Percentiles rank a stretch among this genome's conserved stretches.
Conservation (phyloP, 2,329 filamentous ascomycete genomes). For the Colletotrichum liriopes region DNA sequence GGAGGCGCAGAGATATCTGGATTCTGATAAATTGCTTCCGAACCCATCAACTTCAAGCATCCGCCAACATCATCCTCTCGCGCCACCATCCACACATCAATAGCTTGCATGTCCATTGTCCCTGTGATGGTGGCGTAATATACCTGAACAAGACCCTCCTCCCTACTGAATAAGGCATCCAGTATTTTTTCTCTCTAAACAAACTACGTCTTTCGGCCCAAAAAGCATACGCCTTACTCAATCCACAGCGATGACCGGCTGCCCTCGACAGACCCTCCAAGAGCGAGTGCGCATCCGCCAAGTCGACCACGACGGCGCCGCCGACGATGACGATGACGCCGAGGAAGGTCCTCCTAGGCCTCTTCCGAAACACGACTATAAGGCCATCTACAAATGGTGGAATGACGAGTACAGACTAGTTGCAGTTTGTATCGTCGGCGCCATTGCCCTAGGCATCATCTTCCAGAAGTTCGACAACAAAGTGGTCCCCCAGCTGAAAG, state of each 20-base stretch:
- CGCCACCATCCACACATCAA: not conserved
- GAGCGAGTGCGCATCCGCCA: not conserved
- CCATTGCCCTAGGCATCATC: slow-evolving; percentile 49
- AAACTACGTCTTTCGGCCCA: not conserved
- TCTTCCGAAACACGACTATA: slow-evolving; percentile 30
- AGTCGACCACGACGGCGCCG: slow-evolving; percentile 26
- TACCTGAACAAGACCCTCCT: not conserved
- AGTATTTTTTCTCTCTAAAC: not conserved
- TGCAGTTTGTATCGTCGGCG: slow-evolving; percentile 49
- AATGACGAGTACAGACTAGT: slow-evolving; percentile 54
- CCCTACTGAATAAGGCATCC: not conserved
- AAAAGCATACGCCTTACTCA: not conserved
- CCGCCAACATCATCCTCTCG: not conserved
- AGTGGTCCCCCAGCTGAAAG: slow-evolving; percentile 49
- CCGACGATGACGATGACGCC: slow-evolving; percentile 25
- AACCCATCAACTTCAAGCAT: not conserved
- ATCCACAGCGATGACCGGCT: not conserved
- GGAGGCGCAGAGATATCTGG: not conserved
- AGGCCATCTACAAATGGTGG: slow-evolving; percentile 54
- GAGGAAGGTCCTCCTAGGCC: slow-evolving; percentile 27
- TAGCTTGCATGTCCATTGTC: not conserved
- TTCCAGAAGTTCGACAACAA: slow-evolving; percentile 51
- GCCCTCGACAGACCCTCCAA: not conserved
- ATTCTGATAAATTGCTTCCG: not conserved
- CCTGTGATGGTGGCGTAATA: not conserved